Percentiles rank a stretch among this genome's conserved stretches.
phyloP scores from a whole-genome alignment of 805 yeast genomes.

The Teunomyces stri region DNA sequence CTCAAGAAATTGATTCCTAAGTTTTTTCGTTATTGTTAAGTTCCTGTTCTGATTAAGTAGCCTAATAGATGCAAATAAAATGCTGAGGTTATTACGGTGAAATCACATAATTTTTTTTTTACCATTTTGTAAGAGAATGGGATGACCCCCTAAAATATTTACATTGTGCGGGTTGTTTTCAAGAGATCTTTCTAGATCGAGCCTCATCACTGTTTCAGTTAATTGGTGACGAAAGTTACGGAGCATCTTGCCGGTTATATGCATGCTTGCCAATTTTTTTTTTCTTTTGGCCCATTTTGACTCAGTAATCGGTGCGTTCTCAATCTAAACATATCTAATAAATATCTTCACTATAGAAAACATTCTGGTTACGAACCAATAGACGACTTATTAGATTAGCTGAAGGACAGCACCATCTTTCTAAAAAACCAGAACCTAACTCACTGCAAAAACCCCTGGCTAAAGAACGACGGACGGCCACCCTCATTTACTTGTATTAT shows the following conservation, averaged over 20 bases:
- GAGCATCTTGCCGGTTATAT: neutral
- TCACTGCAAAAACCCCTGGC: neutral
- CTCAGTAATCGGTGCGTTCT: neutral
- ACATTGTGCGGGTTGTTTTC: too few species aligned
- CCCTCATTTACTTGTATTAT: neutral
- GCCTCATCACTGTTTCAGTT: neutral
- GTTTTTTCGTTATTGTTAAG: neutral
- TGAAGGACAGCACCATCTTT: neutral
- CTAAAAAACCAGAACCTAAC: too few species aligned
- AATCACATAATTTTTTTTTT: too few species aligned
- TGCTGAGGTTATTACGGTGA: too few species aligned
- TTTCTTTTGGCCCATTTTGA: neutral
- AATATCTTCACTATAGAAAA: neutral
- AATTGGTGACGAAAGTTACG: neutral
- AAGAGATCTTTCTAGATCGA: too few species aligned
- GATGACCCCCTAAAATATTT: too few species aligned
- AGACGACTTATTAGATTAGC: neutral
- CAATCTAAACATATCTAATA: neutral
- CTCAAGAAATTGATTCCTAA: slow-evolving; percentile 17
- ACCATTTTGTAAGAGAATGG: too few species aligned
- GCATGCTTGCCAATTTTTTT: neutral
- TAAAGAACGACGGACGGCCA: neutral
- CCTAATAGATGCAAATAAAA: neutral
- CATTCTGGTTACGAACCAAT: neutral
- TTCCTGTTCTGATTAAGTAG: slow-evolving; percentile 1